Conservation (phyloP, 257 asterid genomes). For the Scutellaria baicalensis region DNA sequence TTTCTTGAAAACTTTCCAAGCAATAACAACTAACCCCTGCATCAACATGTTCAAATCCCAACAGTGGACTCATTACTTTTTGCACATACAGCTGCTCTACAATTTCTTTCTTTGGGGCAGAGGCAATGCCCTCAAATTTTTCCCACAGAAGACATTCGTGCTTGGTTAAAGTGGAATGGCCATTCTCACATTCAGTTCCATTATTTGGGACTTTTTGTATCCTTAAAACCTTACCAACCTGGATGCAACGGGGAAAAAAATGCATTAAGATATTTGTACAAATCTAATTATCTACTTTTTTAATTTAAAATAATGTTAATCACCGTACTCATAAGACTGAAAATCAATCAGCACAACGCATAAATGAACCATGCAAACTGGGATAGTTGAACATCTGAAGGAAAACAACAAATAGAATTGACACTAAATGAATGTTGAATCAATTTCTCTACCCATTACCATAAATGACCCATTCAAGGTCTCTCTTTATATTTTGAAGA, state of each 20-base stretch:
- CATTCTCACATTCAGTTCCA: conserved; percentile 43
- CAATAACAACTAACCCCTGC: conserved; percentile 62
- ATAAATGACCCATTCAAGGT: conserved; percentile 2
- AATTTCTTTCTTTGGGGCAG: conserved; percentile 69
- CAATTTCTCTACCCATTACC: background rate
- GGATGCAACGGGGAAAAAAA: conserved; percentile 7
- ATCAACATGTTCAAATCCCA: conserved; percentile 85
- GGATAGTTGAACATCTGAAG: too few species aligned
- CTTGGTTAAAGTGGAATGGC: conserved; percentile 41
- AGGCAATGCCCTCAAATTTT: conserved; percentile 46
- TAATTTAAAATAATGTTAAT: too few species aligned
- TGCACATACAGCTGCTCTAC: conserved; percentile 65
- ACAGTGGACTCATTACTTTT: conserved; percentile 65
- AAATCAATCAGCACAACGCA: too few species aligned
- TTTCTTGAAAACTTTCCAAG: background rate
- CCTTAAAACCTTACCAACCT: conserved; percentile 86
- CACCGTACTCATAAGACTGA: too few species aligned
- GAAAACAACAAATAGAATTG: too few species aligned
- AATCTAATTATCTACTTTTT: background rate
- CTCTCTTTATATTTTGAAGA: background rate
- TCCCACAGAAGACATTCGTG: conserved; percentile 66
- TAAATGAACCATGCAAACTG: too few species aligned
- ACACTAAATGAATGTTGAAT: too few species aligned
- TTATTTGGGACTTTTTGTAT: conserved; percentile 58
- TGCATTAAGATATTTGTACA: background rate